Evolutionary conservation across 352 stramenopile species (phyloP).

Genomic region (Globisporangium sylvaticum): DNA sequence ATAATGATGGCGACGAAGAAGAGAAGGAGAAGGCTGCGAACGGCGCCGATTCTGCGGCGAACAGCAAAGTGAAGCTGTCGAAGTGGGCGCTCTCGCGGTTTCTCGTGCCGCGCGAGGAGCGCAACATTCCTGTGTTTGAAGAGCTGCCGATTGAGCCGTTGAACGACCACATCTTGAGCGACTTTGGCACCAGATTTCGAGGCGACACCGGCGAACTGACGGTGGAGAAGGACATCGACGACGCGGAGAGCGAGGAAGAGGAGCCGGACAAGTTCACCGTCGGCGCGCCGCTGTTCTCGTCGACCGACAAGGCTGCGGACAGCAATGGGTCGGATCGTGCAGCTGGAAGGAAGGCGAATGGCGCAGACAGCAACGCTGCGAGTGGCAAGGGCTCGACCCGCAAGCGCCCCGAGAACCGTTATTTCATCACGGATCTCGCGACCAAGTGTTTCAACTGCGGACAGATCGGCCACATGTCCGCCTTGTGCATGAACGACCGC

Average conservation of each 20-base stretch:
- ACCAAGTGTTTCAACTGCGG: conserved; percentile 86
- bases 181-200: conserved; percentile 73
- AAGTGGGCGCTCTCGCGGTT: conserved; percentile 74
- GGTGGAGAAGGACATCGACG: conserved; percentile 40
- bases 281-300: conserved; percentile 44
- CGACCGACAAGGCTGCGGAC: conserved; percentile 14
- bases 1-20: conserved; percentile 3
- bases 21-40: conserved; percentile 4
- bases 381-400: conserved; percentile 25
- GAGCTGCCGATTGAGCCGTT: conserved; percentile 68
- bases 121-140: conserved; percentile 47
- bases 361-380: conserved; percentile 18
- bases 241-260: conserved; percentile 24
- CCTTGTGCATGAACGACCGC: conserved; percentile 70
- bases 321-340: conserved; percentile 11
- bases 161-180: conserved; percentile 83
- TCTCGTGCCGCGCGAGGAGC: conserved; percentile 49
- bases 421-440: conserved; percentile 77
- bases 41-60: neutral
- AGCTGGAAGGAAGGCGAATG: conserved; percentile 19
- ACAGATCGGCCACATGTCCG: conserved; percentile 73
- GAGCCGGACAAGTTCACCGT: conserved; percentile 36
- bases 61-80: conserved; percentile 44
- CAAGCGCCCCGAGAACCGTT: conserved; percentile 61
- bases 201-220: conserved; percentile 41